Percentiles rank a stretch among this genome's conserved stretches.
Evolutionary conservation across 2,329 filamentous ascomycete species (phyloP).

Genomic region (Pseudogymnoascus sp.): DNA sequence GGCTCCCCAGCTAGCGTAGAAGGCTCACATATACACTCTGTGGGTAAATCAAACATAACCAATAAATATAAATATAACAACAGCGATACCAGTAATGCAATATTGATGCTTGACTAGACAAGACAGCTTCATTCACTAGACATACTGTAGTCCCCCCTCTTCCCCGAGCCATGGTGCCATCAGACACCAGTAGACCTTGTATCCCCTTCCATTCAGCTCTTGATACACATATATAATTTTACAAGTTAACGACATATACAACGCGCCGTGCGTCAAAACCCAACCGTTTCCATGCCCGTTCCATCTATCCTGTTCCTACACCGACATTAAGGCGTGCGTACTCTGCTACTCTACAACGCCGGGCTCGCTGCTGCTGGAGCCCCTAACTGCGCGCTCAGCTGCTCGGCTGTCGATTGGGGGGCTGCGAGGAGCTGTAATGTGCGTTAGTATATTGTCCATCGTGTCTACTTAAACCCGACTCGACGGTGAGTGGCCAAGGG

Average conservation of each 20-base stretch:
- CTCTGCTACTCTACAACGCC: neutral
- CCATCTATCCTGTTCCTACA: constrained; percentile 3
- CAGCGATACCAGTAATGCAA: neutral
- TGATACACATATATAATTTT: constrained; percentile 7
- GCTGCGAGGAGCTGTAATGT: neutral
- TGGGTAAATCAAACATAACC: neutral
- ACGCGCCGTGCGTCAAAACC: neutral
- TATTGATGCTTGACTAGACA: neutral
- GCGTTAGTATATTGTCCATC: neutral
- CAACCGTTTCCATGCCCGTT: constrained; percentile 1
- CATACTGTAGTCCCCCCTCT: neutral
- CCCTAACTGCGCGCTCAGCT: constrained; percentile 4
- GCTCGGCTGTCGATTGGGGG: neutral
- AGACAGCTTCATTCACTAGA: neutral
- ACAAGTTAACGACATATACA: constrained; percentile 1
- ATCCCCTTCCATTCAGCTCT: neutral
- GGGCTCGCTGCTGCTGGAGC: neutral
- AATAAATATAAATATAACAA: neutral
- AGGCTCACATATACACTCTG: neutral
- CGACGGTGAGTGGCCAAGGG: neutral
- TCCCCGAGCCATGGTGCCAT: neutral
- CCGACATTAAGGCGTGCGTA: neutral
- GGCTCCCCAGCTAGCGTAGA: neutral
- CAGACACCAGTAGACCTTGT: neutral
- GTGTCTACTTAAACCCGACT: neutral